Percentiles rank a stretch among this genome's conserved stretches.
Evolutionary conservation across 108 stramenopile genomes (phyloP).

Genomic region (Aurantiochytrium sp.): DNA sequence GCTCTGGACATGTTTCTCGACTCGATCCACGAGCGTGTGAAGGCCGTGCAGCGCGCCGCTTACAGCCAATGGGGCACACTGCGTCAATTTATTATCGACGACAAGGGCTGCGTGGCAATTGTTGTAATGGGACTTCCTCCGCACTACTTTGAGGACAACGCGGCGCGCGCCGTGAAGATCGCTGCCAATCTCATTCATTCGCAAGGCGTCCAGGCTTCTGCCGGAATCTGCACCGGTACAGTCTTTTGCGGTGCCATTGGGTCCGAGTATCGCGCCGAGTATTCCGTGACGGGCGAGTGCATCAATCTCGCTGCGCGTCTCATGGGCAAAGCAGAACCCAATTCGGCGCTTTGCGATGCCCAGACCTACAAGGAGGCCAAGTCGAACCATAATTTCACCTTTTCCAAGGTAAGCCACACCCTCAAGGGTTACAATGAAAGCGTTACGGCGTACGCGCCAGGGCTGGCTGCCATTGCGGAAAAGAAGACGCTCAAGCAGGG

Average conservation of each 20-base stretch:
- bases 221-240: constrained; percentile 18
- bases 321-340: constrained; percentile 27
- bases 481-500: neutral
- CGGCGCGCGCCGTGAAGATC: neutral
- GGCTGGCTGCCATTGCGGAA: neutral
- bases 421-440: neutral
- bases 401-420: neutral
- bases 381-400: neutral
- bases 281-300: constrained; percentile 26
- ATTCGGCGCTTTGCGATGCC: constrained; percentile 8
- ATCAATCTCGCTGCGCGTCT: constrained; percentile 35
- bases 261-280: constrained; percentile 21
- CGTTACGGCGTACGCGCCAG: neutral
- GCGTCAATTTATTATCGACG: constrained; percentile 31
- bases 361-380: neutral
- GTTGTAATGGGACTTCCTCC: constrained; percentile 22
- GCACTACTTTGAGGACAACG: neutral
- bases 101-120: constrained; percentile 29
- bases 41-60: constrained; percentile 18
- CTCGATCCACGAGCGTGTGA: constrained; percentile 2
- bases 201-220: neutral
- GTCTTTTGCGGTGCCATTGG: constrained; percentile 30
- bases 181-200: neutral
- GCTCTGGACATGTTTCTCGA: neutral
- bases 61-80: constrained; percentile 16